phyloP scores from a whole-genome alignment of 106 monocot genomes.

The Allium cepa region DNA sequence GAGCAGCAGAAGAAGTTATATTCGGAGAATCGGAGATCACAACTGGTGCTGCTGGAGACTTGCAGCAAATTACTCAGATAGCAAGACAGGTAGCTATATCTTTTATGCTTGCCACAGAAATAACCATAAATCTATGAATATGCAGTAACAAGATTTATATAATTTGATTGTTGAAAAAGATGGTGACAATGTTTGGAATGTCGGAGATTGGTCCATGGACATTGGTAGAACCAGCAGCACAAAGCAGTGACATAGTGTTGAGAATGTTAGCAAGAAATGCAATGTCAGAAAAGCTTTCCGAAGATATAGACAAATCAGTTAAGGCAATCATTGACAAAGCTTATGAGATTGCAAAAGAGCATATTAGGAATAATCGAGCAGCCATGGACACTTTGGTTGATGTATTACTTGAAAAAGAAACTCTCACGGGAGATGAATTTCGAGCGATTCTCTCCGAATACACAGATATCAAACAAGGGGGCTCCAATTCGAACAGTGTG shows the following conservation, averaged over 20 bases:
- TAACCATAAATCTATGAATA: too few relatives aligned
- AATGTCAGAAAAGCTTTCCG: conserved; percentile 45
- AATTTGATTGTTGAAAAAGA: conserved; percentile 14
- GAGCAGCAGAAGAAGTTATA: conserved; percentile 63
- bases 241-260: conserved; percentile 27
- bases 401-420: conserved; percentile 34
- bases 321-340: conserved; percentile 32
- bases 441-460: conserved; percentile 29
- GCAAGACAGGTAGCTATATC: conserved; percentile 35
- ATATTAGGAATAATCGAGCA: conserved; percentile 32
- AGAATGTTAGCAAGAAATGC: conserved; percentile 49
- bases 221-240: conserved; percentile 33
- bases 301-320: conserved; percentile 39
- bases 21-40: conserved; percentile 64
- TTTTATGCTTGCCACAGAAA: too few relatives aligned
- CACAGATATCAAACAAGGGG: conserved; percentile 6
- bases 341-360: conserved; percentile 32
- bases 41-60: conserved; percentile 69
- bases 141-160: not conserved
- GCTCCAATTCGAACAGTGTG: not conserved
- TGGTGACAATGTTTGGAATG: conserved; percentile 69
- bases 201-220: conserved; percentile 69
- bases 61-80: conserved; percentile 58
- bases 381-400: conserved; percentile 35
- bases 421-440: conserved; percentile 41